Evolutionary conservation across 2,329 filamentous ascomycete species (phyloP).

Genomic region (Ceratocystis lukuohia): DNA sequence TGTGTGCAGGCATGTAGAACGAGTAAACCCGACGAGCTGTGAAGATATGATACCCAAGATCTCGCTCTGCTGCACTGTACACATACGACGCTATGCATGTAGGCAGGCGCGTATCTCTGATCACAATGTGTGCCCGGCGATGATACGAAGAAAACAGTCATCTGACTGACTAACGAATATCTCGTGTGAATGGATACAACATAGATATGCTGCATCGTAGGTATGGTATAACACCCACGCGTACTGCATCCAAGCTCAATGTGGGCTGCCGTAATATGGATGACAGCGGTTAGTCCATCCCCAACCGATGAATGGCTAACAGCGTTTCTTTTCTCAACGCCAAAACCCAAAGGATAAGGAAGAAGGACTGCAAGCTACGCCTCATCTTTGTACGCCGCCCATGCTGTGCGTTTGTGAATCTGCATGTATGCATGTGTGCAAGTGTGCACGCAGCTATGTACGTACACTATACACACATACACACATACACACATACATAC

Average conservation of each 20-base stretch:
- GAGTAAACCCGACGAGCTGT: too few species aligned
- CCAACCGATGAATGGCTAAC: not conserved
- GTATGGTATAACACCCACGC: not conserved
- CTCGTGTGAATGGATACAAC: not conserved
- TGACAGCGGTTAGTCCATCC: not conserved
- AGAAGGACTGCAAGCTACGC: not conserved
- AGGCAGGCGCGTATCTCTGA: too few species aligned
- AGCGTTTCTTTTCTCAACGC: not conserved
- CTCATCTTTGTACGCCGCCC: not conserved
- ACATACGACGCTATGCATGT: too few species aligned
- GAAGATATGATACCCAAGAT: too few species aligned
- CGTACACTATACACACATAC: too few species aligned
- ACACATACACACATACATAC: too few species aligned
- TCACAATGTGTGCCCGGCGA: too few species aligned
- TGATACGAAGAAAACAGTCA: not conserved
- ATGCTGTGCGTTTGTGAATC: too few species aligned
- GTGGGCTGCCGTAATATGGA: not conserved
- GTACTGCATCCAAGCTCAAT: not conserved
- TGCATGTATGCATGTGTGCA: too few species aligned
- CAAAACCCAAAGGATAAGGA: not conserved
- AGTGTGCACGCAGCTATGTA: too few species aligned
- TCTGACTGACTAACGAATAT: not conserved
- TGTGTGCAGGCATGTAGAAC: too few species aligned
- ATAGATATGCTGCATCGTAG: not conserved
- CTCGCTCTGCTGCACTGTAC: too few species aligned